Conservation (phyloP, 2,329 filamentous ascomycete species). For the Pseudogymnoascus sp. region DNA sequence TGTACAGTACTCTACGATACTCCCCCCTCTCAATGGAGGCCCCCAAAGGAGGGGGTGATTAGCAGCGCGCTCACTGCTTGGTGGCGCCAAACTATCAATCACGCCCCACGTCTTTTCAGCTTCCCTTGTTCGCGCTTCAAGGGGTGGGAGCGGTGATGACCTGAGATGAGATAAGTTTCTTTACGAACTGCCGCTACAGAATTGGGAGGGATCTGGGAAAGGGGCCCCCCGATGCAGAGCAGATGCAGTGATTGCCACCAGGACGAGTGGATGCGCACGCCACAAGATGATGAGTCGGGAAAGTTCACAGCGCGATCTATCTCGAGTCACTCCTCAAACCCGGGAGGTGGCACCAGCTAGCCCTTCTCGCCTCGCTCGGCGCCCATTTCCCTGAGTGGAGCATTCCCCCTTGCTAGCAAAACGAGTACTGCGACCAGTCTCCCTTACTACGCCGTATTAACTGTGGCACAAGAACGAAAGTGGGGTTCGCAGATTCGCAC, state of each 20-base stretch:
- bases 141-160: neutral
- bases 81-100: neutral
- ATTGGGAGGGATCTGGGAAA: neutral
- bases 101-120: neutral
- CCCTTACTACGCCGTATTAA: neutral
- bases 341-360: constrained; percentile 1
- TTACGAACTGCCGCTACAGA: neutral
- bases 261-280: neutral
- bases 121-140: neutral
- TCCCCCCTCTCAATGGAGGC: neutral
- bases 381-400: neutral
- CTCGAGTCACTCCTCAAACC: neutral
- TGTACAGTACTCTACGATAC: neutral
- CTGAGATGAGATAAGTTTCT: neutral
- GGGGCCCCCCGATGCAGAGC: neutral
- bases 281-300: constrained; percentile 1
- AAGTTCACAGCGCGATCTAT: neutral
- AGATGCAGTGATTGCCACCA: constrained; percentile 1
- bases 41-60: neutral
- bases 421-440: neutral
- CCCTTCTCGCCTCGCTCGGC: neutral
- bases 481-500: neutral
- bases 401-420: neutral
- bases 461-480: neutral
- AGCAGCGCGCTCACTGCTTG: neutral